phyloP scores from a whole-genome alignment of 2,329 filamentous ascomycete species.

The Didymella glomerata region DNA sequence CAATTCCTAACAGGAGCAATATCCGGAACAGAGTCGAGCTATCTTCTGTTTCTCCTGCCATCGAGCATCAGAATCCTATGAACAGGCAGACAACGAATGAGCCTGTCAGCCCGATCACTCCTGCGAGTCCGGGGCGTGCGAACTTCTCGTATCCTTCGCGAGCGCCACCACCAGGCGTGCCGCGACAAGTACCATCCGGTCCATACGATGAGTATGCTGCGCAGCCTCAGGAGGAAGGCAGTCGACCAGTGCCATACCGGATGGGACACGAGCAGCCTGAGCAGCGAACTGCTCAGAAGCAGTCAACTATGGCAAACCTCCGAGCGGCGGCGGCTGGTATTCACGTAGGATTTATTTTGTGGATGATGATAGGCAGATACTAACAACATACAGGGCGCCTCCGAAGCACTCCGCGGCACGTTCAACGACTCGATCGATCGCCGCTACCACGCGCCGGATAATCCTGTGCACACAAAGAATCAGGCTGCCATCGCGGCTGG shows the following conservation, averaged over 20 bases:
- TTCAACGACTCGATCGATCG: conserved; percentile 47
- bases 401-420: conserved; percentile 48
- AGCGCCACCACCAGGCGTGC: conserved; percentile 43
- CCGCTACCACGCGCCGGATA: conserved; percentile 35
- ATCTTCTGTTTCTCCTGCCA: conserved; percentile 44
- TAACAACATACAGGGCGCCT: conserved; percentile 39
- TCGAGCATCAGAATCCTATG: conserved; percentile 47
- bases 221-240: conserved; percentile 17
- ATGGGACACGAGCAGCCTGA: conserved; percentile 28
- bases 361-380: neutral
- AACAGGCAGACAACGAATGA: conserved; percentile 32
- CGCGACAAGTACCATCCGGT: conserved; percentile 36
- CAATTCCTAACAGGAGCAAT: conserved; percentile 48
- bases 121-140: conserved; percentile 39
- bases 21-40: conserved; percentile 48
- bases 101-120: conserved; percentile 36
- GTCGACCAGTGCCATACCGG: conserved; percentile 34
- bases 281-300: conserved; percentile 30
- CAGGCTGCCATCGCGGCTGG: conserved; percentile 45
- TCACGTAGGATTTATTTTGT: conserved; percentile 36
- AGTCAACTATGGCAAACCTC: conserved; percentile 45
- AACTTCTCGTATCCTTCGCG: conserved; percentile 50
- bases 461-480: conserved; percentile 44
- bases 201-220: conserved; percentile 16
- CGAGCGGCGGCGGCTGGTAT: conserved; percentile 48